Evolutionary conservation across 2,329 filamentous ascomycete species (phyloP).

Genomic region (Remersonia thermophila): DNA sequence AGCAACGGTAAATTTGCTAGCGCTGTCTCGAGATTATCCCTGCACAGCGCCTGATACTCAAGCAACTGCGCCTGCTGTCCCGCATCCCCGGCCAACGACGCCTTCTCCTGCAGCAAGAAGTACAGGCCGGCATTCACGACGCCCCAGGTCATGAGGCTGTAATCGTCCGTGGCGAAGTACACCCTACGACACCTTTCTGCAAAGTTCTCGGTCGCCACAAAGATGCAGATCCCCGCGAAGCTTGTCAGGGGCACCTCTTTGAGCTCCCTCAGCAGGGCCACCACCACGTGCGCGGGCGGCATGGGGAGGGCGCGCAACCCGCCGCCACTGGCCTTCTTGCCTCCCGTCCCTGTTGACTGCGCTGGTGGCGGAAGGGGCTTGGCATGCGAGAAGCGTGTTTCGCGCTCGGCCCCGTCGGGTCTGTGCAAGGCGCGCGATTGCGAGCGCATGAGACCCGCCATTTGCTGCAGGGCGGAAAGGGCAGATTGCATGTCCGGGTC

Average conservation of each 20-base stretch:
- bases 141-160: conserved; percentile 37
- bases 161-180: conserved; percentile 41
- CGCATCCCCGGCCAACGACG: conserved; percentile 24
- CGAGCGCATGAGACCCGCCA: conserved; percentile 29
- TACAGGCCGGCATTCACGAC: conserved; percentile 38
- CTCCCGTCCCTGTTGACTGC: no score
- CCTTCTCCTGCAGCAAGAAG: conserved; percentile 37
- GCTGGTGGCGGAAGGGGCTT: conserved; percentile 26
- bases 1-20: conserved; percentile 42
- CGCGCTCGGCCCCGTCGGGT: conserved; percentile 31
- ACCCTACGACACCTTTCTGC: conserved; percentile 35
- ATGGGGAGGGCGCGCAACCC: conserved; percentile 38
- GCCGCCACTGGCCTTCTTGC: conserved; percentile 23
- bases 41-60: conserved; percentile 30
- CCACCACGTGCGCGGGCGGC: conserved; percentile 40
- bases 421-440: no score
- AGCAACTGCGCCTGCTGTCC: conserved; percentile 16
- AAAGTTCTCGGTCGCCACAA: conserved; percentile 38
- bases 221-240: conserved; percentile 37
- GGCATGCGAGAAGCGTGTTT: conserved; percentile 34
- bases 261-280: conserved; percentile 35
- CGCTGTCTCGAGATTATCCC: conserved; percentile 37
- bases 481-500: conserved; percentile 41
- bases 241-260: conserved; percentile 36
- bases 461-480: conserved; percentile 37